phyloP scores from a whole-genome alignment of 345 rosid species.

The Aquilaria yunnanensis region DNA sequence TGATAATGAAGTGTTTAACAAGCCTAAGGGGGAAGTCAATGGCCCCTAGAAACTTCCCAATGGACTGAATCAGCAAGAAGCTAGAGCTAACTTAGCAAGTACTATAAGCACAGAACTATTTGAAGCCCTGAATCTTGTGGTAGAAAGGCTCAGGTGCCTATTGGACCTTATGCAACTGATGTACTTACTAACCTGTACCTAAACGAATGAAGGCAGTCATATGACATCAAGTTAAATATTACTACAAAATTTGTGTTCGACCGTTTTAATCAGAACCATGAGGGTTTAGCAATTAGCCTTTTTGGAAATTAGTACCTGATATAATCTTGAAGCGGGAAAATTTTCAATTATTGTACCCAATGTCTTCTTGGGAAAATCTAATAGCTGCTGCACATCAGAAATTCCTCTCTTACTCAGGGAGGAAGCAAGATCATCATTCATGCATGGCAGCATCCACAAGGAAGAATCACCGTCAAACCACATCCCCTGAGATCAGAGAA shows the following conservation, averaged over 20 bases:
- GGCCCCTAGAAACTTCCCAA: too few relatives aligned
- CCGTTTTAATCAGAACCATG: too few relatives aligned
- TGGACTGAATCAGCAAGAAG: too few relatives aligned
- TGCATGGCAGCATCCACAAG: constrained; percentile 88
- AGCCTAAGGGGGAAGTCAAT: too few relatives aligned
- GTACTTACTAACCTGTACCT: too few relatives aligned
- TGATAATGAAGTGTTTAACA: background rate
- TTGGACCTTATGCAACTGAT: too few relatives aligned
- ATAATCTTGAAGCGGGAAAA: constrained; percentile 41
- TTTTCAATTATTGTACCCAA: constrained; percentile 56
- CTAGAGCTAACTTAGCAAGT: too few relatives aligned
- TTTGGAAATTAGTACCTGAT: constrained; percentile 42
- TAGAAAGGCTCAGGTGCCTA: background rate
- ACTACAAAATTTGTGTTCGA: too few relatives aligned
- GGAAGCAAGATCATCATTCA: constrained; percentile 56
- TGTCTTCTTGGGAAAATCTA: constrained; percentile 53
- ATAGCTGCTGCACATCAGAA: constrained; percentile 57
- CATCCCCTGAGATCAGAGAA: constrained; percentile 47
- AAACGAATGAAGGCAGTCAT: background rate
- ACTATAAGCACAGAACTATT: too few relatives aligned
- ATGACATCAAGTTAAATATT: too few relatives aligned
- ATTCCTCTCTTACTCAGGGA: constrained; percentile 48
- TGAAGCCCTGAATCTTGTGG: background rate
- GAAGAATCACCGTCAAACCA: constrained; percentile 80
- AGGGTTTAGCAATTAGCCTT: background rate